These are phyloP conservation scores for Hypholoma sublateritium DNA, from an alignment of 768 basidiomycete genomes.

Conservation along the genomic window DNA sequence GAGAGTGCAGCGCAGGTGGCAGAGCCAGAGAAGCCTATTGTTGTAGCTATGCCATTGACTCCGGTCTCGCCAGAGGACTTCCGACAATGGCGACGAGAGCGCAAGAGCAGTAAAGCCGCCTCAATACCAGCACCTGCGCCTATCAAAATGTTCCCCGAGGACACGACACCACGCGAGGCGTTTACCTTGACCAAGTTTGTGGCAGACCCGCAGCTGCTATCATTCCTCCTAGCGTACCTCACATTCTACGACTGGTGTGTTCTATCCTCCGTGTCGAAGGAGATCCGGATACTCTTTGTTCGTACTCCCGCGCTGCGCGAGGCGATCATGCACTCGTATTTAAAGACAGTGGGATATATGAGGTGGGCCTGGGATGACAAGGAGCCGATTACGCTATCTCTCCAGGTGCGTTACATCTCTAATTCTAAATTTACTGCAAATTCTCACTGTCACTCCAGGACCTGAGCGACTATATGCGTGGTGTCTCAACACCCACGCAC, in stretches of 20 bases:
- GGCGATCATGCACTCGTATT: conserved; percentile 63
- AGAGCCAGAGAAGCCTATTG: conserved; percentile 11
- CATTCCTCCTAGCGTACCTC: conserved; percentile 54
- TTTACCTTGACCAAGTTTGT: conserved; percentile 51
- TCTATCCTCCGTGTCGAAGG: conserved; percentile 57
- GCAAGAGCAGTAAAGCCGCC: conserved; percentile 17
- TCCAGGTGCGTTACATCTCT: conserved; percentile 43
- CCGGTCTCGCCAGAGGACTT: conserved; percentile 23
- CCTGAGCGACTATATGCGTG: conserved; percentile 76
- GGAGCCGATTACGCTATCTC: conserved; percentile 63
- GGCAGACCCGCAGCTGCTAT: conserved; percentile 49
- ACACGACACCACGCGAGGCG: conserved; percentile 14
- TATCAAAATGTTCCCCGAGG: background rate
- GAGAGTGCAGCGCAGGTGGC: background rate
- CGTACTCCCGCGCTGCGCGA: conserved; percentile 56
- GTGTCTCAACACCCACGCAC: conserved; percentile 73
- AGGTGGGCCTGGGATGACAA: conserved; percentile 60
- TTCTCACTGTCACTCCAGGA: conserved; percentile 47
- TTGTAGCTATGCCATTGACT: conserved; percentile 14
- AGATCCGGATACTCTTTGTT: conserved; percentile 48
- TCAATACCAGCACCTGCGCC: conserved; percentile 1
- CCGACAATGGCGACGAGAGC: conserved; percentile 17
- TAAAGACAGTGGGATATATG: conserved; percentile 70
- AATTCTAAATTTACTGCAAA: background rate
- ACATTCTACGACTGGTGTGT: conserved; percentile 74